Conservation (phyloP, 495 filamentous ascomycete genomes). For the Aspergillus indologenus region DNA sequence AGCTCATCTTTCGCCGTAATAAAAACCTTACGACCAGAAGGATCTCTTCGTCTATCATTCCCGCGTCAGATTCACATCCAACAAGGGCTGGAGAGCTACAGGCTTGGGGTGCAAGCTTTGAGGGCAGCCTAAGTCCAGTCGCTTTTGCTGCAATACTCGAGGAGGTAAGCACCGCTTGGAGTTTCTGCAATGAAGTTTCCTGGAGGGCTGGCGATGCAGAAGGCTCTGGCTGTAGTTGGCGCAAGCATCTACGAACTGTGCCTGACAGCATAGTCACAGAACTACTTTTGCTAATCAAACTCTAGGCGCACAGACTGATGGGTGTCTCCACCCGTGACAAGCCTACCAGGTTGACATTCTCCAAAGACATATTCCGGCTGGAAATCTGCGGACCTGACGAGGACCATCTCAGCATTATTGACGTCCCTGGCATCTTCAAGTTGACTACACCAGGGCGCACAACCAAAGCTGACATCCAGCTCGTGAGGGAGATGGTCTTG, state of each 20-base stretch:
- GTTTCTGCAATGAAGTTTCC: neutral
- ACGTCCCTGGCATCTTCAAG: conserved; percentile 64
- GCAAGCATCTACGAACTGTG: too few relatives aligned
- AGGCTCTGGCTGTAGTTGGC: too few relatives aligned
- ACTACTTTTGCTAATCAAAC: neutral
- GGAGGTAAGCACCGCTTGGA: conserved; percentile 21
- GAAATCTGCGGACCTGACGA: conserved; percentile 57
- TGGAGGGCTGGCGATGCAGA: too few relatives aligned
- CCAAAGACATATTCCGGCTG: conserved; percentile 55
- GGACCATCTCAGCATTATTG: conserved; percentile 58
- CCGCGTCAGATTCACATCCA: conserved; percentile 13
- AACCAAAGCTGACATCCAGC: conserved; percentile 45
- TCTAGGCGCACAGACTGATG: conserved; percentile 31
- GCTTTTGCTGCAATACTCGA: conserved; percentile 21
- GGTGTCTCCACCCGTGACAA: conserved; percentile 23
- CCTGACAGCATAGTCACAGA: too few relatives aligned
- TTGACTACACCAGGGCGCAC: conserved; percentile 47
- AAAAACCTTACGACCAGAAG: neutral
- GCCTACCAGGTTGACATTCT: conserved; percentile 39
- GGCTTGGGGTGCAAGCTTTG: conserved; percentile 18
- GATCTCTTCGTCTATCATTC: neutral
- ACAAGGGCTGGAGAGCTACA: conserved; percentile 19
- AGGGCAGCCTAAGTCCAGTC: conserved; percentile 11
- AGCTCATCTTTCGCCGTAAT: conserved; percentile 47
- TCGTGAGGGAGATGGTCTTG: conserved; percentile 53